Evolutionary conservation across 768 basidiomycete genomes (phyloP), one percentile per base, ranked within the genome.

Genomic region (Tulasnella sp.): DNA sequence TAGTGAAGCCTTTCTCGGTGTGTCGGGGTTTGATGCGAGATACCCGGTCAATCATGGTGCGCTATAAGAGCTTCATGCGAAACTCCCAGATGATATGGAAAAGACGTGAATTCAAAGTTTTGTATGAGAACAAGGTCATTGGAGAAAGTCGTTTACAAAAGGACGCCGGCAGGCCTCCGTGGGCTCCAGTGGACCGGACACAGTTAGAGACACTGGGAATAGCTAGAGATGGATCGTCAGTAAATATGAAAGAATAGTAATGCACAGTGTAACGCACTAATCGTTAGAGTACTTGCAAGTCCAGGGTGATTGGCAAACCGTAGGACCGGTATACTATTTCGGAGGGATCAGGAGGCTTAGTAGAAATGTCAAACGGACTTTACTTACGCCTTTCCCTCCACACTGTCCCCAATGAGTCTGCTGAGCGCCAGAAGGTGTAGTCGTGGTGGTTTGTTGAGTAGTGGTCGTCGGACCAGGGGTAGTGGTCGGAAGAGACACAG

Each of bases 401-500:
- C 64, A 69, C 28, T 69, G 64, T 34, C 34, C 64, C 31, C 34
- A 69, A 14, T 69, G 64, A 37, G 64, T 69, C 64, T 69, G 64
- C 20, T 69, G 64, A 69, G 64, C 28, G 6, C 64, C 64, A 11
- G 77, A 42, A 24, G 79, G 41, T 40, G 80, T 11, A n/a, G 77
- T 72, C 11, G 69, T 60, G 11, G 75, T 28, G 34, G 77, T 42
- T 34, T 75, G 64, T 18, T 44, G 34, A 24, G 73, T 41, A 6
- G 80, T 79, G 12, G 80, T 72, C 28, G 81, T 72, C 14, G 78
- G 44, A 14, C 40, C 46, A 22, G 75, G 46, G 9, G 75, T 76
- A 28, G 79, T 46, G 37, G 82, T 54, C 6, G 80, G 81, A 8
- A 81, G 50, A 22, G 74, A 34, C 31, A 82, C 64, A 28, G 73